phyloP scores from a whole-genome alignment of 179 eudicot genomes.

The Spergularia azorica region DNA sequence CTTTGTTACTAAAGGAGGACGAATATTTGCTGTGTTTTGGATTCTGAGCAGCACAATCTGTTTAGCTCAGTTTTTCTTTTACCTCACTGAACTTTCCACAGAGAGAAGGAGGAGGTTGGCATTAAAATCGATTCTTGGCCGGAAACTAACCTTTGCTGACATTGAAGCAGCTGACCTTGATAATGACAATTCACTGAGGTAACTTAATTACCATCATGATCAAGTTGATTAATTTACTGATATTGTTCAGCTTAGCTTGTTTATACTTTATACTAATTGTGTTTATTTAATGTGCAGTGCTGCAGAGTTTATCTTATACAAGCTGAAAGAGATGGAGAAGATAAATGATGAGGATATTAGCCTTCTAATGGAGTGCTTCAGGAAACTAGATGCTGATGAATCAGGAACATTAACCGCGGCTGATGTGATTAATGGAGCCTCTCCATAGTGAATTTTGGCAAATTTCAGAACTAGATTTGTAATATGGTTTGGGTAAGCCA shows the following conservation, averaged over 20 bases:
- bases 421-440: slow-evolving; percentile 33
- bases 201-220: background rate
- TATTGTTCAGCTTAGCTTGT: background rate
- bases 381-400: slow-evolving; percentile 54
- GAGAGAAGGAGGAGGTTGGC: slow-evolving; percentile 55
- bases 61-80: slow-evolving; percentile 74
- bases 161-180: slow-evolving; percentile 86
- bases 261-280: no score
- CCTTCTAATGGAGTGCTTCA: slow-evolving; percentile 52
- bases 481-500: no score
- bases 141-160: slow-evolving; percentile 54
- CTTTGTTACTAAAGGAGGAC: slow-evolving; percentile 67
- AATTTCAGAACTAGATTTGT: no score
- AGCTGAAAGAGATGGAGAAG: slow-evolving; percentile 80
- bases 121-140: slow-evolving; percentile 58
- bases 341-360: slow-evolving; percentile 53
- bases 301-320: slow-evolving; percentile 63
- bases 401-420: slow-evolving; percentile 64
- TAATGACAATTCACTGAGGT: slow-evolving; percentile 65
- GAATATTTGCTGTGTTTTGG: slow-evolving; percentile 80
- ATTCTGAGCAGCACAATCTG: slow-evolving; percentile 71
- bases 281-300: slow-evolving; percentile 41
- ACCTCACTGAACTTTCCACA: slow-evolving; percentile 67
- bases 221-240: background rate
- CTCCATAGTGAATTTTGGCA: background rate